Conservation (phyloP, 139 green algal genomes). For the Nannochloris sp. region DNA sequence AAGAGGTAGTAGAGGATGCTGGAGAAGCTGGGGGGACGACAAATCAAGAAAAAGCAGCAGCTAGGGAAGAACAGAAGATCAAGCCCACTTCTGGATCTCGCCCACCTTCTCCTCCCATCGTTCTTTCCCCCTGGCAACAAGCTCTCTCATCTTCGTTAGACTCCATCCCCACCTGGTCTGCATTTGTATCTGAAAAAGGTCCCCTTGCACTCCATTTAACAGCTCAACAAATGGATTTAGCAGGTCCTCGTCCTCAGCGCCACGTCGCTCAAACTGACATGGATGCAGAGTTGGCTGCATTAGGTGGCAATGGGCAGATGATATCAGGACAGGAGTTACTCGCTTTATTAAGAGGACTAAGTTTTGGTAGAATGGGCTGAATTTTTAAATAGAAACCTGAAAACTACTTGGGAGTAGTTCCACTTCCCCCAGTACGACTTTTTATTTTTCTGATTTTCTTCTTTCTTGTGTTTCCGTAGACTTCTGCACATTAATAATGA, state of each 20-base stretch:
- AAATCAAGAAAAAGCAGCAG: constrained; percentile 3
- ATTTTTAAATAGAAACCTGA: neutral
- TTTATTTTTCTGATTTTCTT: too few species aligned
- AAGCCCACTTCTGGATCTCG: neutral
- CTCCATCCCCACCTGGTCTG: neutral
- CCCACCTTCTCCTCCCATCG: neutral
- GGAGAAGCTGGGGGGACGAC: too few species aligned
- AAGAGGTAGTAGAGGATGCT: neutral
- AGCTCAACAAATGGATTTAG: constrained; percentile 13
- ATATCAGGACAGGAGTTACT: constrained; percentile 29
- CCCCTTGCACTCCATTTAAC: constrained; percentile 6
- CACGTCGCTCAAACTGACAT: neutral
- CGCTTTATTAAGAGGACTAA: constrained; percentile 23
- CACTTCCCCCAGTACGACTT: too few species aligned
- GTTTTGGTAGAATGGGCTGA: neutral
- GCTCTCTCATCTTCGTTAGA: neutral
- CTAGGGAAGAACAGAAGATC: neutral
- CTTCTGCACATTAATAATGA: too few species aligned
- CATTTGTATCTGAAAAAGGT: constrained; percentile 3
- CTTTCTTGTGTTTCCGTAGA: too few species aligned
- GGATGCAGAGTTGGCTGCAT: neutral
- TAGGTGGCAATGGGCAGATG: constrained; percentile 5
- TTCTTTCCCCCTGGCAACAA: neutral
- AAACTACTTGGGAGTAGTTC: too few species aligned
- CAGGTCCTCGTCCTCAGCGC: constrained; percentile 4